phyloP scores from a whole-genome alignment of 345 rosid species.

The Aethionema arabicum region DNA sequence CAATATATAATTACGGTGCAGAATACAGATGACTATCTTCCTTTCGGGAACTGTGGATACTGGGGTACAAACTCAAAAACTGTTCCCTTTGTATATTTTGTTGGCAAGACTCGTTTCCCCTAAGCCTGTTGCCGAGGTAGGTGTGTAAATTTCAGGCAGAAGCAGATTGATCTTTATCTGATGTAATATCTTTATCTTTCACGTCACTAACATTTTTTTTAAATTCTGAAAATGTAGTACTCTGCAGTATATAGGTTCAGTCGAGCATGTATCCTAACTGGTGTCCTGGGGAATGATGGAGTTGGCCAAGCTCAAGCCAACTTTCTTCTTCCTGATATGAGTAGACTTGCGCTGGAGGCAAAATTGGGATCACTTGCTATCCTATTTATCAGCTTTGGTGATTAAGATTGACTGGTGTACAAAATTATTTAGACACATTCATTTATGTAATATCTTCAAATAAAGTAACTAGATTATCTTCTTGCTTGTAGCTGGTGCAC shows the following conservation, averaged over 20 bases:
- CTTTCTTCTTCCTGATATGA: conserved; percentile 84
- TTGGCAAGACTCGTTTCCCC: conserved; percentile 76
- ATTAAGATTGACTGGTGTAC: conserved; percentile 20
- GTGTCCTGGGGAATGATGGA: conserved; percentile 69
- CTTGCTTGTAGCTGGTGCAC: conserved; percentile 65
- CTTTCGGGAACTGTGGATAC: conserved; percentile 52
- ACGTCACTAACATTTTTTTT: conserved; percentile 36
- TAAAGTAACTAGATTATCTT: conserved; percentile 24
- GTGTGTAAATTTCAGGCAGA: conserved; percentile 2
- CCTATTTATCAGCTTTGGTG: conserved; percentile 86
- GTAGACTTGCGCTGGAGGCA: conserved; percentile 70
- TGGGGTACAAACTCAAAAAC: conserved; percentile 49
- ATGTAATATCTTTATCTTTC: conserved; percentile 15
- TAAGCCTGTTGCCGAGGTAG: conserved; percentile 61
- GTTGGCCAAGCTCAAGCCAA: conserved; percentile 64
- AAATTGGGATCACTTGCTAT: conserved; percentile 77
- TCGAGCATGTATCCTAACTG: conserved; percentile 73
- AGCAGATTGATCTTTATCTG: conserved; percentile 7
- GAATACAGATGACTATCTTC: conserved; percentile 76
- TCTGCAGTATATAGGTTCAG: conserved; percentile 88
- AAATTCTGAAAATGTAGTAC: conserved; percentile 56
- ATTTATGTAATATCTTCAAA: conserved; percentile 24
- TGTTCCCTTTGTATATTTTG: conserved; percentile 75
- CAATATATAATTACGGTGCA: conserved; percentile 33
- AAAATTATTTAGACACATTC: conserved; percentile 1